Conservation (phyloP, 495 filamentous ascomycete genomes). For the Hyaloscypha variabilis region DNA sequence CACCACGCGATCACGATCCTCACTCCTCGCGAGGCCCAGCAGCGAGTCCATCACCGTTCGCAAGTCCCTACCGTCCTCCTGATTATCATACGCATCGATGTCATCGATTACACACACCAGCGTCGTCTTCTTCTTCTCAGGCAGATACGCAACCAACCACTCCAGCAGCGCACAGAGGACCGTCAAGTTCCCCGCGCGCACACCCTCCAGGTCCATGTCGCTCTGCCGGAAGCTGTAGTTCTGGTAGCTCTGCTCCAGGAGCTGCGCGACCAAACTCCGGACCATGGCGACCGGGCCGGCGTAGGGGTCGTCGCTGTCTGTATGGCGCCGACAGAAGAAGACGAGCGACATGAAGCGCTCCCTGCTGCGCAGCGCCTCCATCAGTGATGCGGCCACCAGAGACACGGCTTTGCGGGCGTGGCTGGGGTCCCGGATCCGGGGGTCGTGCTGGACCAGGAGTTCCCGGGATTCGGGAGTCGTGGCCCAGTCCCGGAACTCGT, state of each 20-base stretch:
- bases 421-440: neutral
- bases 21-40: neutral
- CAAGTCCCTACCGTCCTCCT: neutral
- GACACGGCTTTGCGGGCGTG: neutral
- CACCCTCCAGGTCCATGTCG: neutral
- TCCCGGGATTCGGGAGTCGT: neutral
- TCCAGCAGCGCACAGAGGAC: conserved; percentile 1
- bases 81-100: conserved; percentile 11
- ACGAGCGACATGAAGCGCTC: neutral
- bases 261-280: conserved; percentile 7
- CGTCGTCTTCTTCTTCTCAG: conserved; percentile 1
- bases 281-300: neutral
- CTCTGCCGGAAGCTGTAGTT: neutral
- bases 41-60: conserved; percentile 8
- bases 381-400: neutral
- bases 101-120: conserved; percentile 1
- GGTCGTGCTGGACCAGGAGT: conserved; percentile 2
- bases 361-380: neutral
- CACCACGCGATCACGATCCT: neutral
- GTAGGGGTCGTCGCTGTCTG: neutral
- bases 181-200: conserved; percentile 2
- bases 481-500: conserved; percentile 3
- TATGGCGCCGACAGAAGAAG: conserved; percentile 12
- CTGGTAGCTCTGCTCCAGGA: conserved; percentile 3
- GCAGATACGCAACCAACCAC: conserved; percentile 3